Evolutionary conservation across 805 yeast species (phyloP), one percentile per base, ranked within the genome.

Genomic region (Candida montana): DNA sequence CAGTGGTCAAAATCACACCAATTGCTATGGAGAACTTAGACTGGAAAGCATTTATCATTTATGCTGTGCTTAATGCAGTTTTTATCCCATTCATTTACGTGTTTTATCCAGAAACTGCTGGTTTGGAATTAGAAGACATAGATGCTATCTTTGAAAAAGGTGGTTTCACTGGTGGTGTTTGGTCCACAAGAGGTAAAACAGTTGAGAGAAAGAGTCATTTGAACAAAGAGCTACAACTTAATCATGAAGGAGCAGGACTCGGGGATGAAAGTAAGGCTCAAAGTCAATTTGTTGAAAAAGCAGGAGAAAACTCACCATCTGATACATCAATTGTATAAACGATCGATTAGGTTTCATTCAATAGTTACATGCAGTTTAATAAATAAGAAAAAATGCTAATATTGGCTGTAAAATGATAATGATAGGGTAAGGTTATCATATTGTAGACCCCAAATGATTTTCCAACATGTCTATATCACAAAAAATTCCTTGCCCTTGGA

Each of bases 1-100:
- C 81, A 28, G 75, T 79, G 57, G 83, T 79, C 40, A 76, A 78
- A 78, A 74, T 75, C 57, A 75, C 82, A 13, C 90, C 91, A 6
- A 49, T 62, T 5, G 71, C 81, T 55, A 62, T 73, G 60, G 50
- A 67, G 59, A 43, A 68, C 51, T 65, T 77, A 55, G 65, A 67
- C 33, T 74, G 77, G 62, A 74, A 70, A 48, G 74, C 81, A 33
- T 82, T 79, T 53, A 60, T 78, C n/a, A 72, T 82, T 51, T 82
- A 77, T 59, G 77, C 81, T 27, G 63, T 64, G 7, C 63, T 72
- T 50, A 75, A 78, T 58, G 61, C 61, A 15, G 58, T 64, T 47
- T 74, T 75, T 62, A 63, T 70, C 33, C 49, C 69, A 21, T 71
- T 69, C 45, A 72, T 61, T 51, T 68, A 59, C 44, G 62, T 71